These are phyloP conservation scores for Zasmidium citrigriseum DNA, from an alignment of 2,329 filamentous ascomycete species.

Conservation along the genomic window DNA sequence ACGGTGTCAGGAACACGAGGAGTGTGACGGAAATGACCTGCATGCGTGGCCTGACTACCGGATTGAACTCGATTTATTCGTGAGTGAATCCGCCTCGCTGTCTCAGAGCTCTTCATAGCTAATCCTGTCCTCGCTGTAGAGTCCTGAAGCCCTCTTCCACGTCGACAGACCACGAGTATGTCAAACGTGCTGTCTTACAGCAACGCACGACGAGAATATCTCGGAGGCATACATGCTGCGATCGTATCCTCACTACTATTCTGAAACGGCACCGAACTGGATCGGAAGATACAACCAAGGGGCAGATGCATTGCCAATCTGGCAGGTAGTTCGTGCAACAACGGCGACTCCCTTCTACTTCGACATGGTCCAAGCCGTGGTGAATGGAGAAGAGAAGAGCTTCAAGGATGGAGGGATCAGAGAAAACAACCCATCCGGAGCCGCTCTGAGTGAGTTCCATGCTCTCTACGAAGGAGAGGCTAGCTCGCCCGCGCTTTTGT, in stretches of 20 bases:
- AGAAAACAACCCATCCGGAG: constrained; percentile 52
- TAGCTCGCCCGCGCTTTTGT: constrained; percentile 44
- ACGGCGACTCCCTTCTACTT: constrained; percentile 57
- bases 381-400: constrained; percentile 40
- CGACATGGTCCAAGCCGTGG: constrained; percentile 48
- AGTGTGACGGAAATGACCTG: constrained; percentile 47
- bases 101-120: no score
- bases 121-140: no score
- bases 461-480: constrained; percentile 46
- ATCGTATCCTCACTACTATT: constrained; percentile 50
- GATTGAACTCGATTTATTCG: constrained; percentile 16
- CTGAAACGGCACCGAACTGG: constrained; percentile 43
- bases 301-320: constrained; percentile 50
- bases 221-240: constrained; percentile 52
- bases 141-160: constrained; percentile 28
- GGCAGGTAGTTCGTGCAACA: constrained; percentile 55
- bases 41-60: constrained; percentile 43
- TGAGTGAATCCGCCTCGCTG: no score
- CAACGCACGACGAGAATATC: constrained; percentile 49
- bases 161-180: constrained; percentile 36
- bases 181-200: constrained; percentile 49
- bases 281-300: constrained; percentile 48
- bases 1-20: constrained; percentile 46
- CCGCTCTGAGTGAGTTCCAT: constrained; percentile 50
- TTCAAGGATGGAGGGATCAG: constrained; percentile 55